Percentiles rank a stretch among this genome's conserved stretches.
These are phyloP conservation scores for Diaporthe caulivora DNA, from an alignment of 2,329 filamentous ascomycete species.

Conservation along the genomic window DNA sequence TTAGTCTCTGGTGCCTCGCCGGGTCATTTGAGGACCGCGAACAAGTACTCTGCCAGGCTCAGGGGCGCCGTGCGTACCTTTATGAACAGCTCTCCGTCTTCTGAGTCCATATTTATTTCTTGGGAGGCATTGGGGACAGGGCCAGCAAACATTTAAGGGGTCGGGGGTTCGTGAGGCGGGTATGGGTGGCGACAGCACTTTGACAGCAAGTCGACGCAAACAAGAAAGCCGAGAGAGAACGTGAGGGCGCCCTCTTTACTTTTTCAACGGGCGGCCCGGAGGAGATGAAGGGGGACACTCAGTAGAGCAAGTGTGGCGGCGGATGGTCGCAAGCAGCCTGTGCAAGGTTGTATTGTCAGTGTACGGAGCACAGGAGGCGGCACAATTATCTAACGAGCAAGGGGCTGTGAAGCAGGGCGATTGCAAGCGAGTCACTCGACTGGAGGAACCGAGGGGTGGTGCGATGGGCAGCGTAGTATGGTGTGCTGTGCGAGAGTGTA, in stretches of 20 bases:
- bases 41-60: background rate
- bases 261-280: conserved; percentile 29
- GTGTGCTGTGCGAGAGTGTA: conserved; percentile 32
- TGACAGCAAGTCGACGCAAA: conserved; percentile 5
- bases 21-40: background rate
- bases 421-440: conserved; percentile 27
- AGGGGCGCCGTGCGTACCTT: conserved; percentile 68
- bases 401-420: conserved; percentile 37
- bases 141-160: conserved; percentile 24
- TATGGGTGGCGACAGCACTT: conserved; percentile 28
- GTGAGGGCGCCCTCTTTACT: conserved; percentile 30
- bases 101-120: conserved; percentile 80
- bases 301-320: conserved; percentile 41
- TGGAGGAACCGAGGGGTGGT: conserved; percentile 22
- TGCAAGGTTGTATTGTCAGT: conserved; percentile 47
- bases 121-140: conserved; percentile 59
- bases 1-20: conserved; percentile 44
- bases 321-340: conserved; percentile 46
- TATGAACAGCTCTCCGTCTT: conserved; percentile 91
- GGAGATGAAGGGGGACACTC: conserved; percentile 30
- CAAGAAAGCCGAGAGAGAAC: conserved; percentile 36
- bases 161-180: conserved; percentile 43
- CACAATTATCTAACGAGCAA: conserved; percentile 28
- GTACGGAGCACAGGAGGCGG: conserved; percentile 36
- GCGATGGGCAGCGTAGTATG: conserved; percentile 30